Evolutionary conservation across 352 stramenopile species (phyloP).

Genomic region (Phytophthora pisi): DNA sequence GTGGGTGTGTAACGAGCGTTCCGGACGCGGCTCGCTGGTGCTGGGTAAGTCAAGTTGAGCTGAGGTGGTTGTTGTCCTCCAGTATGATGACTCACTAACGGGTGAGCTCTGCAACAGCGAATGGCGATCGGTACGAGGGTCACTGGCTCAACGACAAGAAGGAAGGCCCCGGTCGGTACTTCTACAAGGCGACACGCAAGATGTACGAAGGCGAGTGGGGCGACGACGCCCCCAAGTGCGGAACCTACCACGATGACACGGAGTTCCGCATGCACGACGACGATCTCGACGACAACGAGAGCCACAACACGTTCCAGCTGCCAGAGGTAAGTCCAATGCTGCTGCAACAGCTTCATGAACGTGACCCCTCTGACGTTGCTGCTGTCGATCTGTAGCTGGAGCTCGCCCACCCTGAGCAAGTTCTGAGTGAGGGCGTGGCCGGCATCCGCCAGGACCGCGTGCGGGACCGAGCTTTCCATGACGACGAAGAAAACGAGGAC

Average conservation of each 20-base stretch:
- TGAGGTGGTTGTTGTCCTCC: not conserved
- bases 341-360: not conserved
- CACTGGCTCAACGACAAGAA: constrained; percentile 90
- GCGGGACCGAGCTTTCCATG: constrained; percentile 51
- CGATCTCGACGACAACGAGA: constrained; percentile 30
- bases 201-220: constrained; percentile 92
- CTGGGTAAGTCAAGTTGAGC: constrained; percentile 46
- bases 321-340: constrained; percentile 45
- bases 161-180: constrained; percentile 83
- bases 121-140: constrained; percentile 88
- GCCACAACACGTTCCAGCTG: constrained; percentile 62
- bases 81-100: constrained; percentile 4
- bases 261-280: constrained; percentile 43
- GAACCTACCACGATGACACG: constrained; percentile 60
- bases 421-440: constrained; percentile 78
- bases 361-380: not conserved
- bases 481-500: constrained; percentile 17
- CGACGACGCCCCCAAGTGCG: constrained; percentile 75
- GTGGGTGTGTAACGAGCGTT: constrained; percentile 78
- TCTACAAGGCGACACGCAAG: constrained; percentile 84
- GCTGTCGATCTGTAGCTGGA: constrained; percentile 49
- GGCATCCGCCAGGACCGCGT: constrained; percentile 72
- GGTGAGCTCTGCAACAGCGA: constrained; percentile 40
- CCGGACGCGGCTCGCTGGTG: constrained; percentile 65
- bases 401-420: constrained; percentile 67